A percentile compares a stretch with the other conserved stretches of the same genome.
Conservation (phyloP, 352 stramenopile genomes). For the Phytophthora lateralis region DNA sequence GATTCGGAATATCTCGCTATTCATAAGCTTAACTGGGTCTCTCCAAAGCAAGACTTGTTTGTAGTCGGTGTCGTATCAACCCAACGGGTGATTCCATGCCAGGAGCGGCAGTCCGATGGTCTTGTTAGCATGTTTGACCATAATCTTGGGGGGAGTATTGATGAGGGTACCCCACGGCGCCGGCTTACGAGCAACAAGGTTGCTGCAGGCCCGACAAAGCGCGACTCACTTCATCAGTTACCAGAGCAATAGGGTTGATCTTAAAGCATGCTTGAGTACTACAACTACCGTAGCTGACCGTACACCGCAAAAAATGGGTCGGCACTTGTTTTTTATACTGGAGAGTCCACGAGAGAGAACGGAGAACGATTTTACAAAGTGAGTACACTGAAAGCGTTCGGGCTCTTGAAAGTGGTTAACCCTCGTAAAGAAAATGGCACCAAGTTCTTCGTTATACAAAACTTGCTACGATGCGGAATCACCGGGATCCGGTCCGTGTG, state of each 20-base stretch:
- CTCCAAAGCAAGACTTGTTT: constrained; percentile 13
- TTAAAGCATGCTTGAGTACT: no score
- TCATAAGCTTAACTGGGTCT: constrained; percentile 24
- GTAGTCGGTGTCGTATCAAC: constrained; percentile 17
- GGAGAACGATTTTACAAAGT: no score
- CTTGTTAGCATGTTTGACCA: constrained; percentile 10
- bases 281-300: no score
- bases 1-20: constrained; percentile 21
- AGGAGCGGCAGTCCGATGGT: constrained; percentile 3
- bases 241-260: background rate
- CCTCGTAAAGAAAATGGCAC: no score
- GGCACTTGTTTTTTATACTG: no score
- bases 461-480: no score
- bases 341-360: no score
- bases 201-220: constrained; percentile 2
- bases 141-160: constrained; percentile 17
- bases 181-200: constrained; percentile 10
- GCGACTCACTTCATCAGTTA: background rate
- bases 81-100: constrained; percentile 1
- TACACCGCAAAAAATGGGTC: no score
- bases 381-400: no score
- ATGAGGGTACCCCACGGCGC: background rate
- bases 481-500: no score
- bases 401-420: no score
- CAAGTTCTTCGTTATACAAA: no score